A percentile compares a stretch with the other conserved stretches of the same genome.
Evolutionary conservation across 2,329 filamentous ascomycete species (phyloP).

Genomic region (Aspergillus tanneri): DNA sequence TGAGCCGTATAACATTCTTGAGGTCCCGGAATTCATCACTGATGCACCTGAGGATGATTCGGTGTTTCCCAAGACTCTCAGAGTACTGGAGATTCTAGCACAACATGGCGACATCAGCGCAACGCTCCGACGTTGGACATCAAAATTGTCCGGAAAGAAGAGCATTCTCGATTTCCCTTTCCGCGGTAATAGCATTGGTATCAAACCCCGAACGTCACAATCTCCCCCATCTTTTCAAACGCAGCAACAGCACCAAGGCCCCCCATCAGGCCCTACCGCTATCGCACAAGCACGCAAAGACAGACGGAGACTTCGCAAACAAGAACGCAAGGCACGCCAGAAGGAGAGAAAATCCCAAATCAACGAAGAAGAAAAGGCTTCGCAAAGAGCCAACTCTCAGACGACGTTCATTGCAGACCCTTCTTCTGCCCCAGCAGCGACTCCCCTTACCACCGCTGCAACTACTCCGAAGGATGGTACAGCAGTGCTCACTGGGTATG

Average conservation of each 20-base stretch:
- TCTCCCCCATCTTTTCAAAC: background rate
- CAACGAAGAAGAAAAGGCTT: background rate
- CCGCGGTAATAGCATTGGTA: background rate
- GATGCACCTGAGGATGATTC: slow-evolving; percentile 43
- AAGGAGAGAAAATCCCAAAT: slow-evolving; percentile 18
- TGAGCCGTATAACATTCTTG: slow-evolving; percentile 80
- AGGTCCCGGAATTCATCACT: slow-evolving; percentile 74
- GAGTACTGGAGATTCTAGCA: slow-evolving; percentile 53
- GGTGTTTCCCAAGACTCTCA: slow-evolving; percentile 52
- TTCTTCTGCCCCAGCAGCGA: slow-evolving; percentile 3
- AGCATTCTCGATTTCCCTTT: slow-evolving; percentile 26
- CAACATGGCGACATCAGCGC: slow-evolving; percentile 51
- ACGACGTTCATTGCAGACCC: no score
- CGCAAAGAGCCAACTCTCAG: background rate
- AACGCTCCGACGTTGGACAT: slow-evolving; percentile 39
- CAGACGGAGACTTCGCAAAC: slow-evolving; percentile 17
- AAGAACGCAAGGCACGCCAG: slow-evolving; percentile 24
- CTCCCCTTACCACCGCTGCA: background rate
- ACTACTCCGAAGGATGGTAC: background rate
- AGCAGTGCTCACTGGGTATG: background rate
- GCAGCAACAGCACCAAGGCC: background rate
- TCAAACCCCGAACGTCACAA: background rate
- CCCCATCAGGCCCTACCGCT: slow-evolving; percentile 8
- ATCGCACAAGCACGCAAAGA: slow-evolving; percentile 18
- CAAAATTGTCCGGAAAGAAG: slow-evolving; percentile 1